phyloP scores from a whole-genome alignment of 306 rosid genomes.

The Potentilla sterilis region DNA sequence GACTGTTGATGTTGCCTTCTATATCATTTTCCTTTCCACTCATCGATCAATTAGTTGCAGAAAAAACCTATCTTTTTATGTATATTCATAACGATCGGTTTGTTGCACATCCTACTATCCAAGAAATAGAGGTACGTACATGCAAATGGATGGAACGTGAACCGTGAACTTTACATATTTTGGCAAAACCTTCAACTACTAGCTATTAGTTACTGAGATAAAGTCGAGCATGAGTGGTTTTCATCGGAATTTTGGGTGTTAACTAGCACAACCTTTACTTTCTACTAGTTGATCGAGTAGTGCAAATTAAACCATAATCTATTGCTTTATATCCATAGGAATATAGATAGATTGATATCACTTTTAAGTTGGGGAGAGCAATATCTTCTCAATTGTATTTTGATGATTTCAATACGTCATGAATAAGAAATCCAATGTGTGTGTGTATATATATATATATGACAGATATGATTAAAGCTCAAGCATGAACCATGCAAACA shows the following conservation, averaged over 20 bases:
- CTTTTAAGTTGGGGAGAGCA: neutral
- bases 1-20: neutral
- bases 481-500: neutral
- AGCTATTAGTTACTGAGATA: too few relatives aligned
- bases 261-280: too few relatives aligned
- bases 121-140: neutral
- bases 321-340: neutral
- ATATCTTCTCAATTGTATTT: neutral
- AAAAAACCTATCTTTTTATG: neutral
- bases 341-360: neutral
- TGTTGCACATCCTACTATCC: neutral
- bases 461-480: too few relatives aligned
- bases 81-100: neutral
- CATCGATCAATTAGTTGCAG: neutral
- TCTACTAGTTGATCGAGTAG: too few relatives aligned
- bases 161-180: neutral
- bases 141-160: neutral
- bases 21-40: neutral
- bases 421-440: neutral
- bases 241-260: too few relatives aligned
- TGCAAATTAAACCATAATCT: too few relatives aligned
- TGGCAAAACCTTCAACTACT: too few relatives aligned
- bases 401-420: neutral
- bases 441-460: neutral
- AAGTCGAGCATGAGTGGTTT: too few relatives aligned